Evolutionary conservation across 2,329 filamentous ascomycete genomes (phyloP).

Genomic region (Lachnellula subtilissima): DNA sequence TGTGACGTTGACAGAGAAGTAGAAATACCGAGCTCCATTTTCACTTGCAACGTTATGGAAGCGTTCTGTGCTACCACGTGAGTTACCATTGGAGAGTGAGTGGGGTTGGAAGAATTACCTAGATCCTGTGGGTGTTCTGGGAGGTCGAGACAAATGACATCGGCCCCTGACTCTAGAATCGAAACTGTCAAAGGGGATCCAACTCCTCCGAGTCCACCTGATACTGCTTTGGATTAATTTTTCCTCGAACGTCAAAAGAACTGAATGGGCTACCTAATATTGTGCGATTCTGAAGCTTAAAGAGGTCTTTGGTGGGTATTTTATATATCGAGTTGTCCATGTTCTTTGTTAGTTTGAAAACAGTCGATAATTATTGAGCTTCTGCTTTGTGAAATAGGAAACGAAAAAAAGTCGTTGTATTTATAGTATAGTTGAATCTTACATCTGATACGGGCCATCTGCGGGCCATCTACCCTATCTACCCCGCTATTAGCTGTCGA

Average conservation of each 20-base stretch:
- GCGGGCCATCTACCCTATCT: too few species aligned
- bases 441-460: too few species aligned
- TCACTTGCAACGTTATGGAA: background rate
- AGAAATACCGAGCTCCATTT: constrained; percentile 19
- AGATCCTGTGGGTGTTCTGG: constrained; percentile 33
- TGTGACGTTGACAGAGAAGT: constrained; percentile 43
- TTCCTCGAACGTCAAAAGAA: background rate
- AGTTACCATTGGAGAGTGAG: background rate
- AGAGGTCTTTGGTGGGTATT: constrained; percentile 5
- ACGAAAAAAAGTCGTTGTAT: too few species aligned
- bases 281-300: constrained; percentile 8
- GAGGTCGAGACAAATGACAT: constrained; percentile 46
- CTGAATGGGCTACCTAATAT: constrained; percentile 4
- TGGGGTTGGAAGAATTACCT: constrained; percentile 19
- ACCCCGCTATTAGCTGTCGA: too few species aligned
- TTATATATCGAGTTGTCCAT: background rate
- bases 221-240: constrained; percentile 32
- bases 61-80: background rate
- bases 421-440: too few species aligned
- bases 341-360: too few species aligned
- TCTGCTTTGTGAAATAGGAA: too few species aligned
- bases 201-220: constrained; percentile 45
- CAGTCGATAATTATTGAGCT: too few species aligned
- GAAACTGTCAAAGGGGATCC: constrained; percentile 44
- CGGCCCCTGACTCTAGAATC: constrained; percentile 44